These are phyloP conservation scores for Cylindrodendrum hubeiense DNA, from an alignment of 2,329 filamentous ascomycete genomes.

Conservation along the genomic window DNA sequence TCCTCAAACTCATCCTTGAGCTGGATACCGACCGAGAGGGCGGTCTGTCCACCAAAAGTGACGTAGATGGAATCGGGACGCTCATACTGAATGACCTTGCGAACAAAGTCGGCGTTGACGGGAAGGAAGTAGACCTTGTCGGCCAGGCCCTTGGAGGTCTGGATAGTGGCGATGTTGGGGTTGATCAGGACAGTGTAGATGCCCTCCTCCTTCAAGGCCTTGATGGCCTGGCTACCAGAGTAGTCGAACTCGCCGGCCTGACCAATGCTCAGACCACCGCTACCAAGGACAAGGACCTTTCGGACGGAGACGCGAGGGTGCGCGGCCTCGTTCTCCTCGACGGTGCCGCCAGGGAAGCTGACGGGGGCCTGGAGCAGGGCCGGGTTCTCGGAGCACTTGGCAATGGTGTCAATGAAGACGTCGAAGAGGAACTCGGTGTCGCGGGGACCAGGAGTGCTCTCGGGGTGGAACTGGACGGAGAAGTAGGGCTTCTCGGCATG, in stretches of 20 bases:
- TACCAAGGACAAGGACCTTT: slow-evolving; percentile 94
- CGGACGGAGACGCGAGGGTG: slow-evolving; percentile 87
- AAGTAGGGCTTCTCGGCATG: slow-evolving; percentile 90
- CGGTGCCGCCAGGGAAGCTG: slow-evolving; percentile 86
- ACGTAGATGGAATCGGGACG: slow-evolving; percentile 96
- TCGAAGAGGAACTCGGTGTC: slow-evolving; percentile 98
- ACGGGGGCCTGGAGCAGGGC: slow-evolving; percentile 79
- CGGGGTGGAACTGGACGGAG: slow-evolving; percentile 99
- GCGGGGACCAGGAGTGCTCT: slow-evolving; percentile 93
- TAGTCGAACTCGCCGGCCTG: slow-evolving; percentile 99
- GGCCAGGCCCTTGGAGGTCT: slow-evolving; percentile 96
- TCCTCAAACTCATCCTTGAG: slow-evolving; percentile 96
- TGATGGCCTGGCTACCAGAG: slow-evolving; percentile 98
- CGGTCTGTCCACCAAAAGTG: slow-evolving; percentile 97
- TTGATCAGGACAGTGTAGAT: slow-evolving; percentile 99
- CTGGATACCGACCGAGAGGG: slow-evolving; percentile 95
- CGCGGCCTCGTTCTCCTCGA: slow-evolving; percentile 80
- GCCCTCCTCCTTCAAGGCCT: slow-evolving; percentile 96
- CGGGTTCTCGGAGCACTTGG: slow-evolving; percentile 75
- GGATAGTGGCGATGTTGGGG: slow-evolving; percentile 98
- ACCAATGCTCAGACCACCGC: slow-evolving; percentile 95
- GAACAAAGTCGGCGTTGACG: slow-evolving; percentile 95
- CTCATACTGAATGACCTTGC: slow-evolving; percentile 96
- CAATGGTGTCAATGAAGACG: slow-evolving; percentile 91
- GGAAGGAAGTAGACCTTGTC: slow-evolving; percentile 99